Base-by-base conservation (phyloP, 371 early-diverging fungal genomes). In the Syncephalis plumigaleata region DNA sequence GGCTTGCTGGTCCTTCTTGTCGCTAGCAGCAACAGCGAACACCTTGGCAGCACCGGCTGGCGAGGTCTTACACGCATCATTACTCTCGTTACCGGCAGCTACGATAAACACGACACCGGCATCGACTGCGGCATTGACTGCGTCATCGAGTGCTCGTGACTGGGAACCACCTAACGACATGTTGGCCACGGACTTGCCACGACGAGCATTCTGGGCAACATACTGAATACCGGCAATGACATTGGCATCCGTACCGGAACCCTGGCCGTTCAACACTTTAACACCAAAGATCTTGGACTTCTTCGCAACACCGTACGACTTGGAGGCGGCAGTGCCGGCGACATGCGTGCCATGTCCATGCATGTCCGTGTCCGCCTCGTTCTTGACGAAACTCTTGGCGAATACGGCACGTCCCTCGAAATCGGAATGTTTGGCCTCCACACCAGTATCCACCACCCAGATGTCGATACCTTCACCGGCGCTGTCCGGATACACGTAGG, bases 291-390 rank as follows among this genome's bases (percentile, higher is more conserved):
- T 42, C 20, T 59, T 74, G 36, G 71, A 81, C 52, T 87, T 83
- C 58, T 91, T 91, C 47, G 92, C 88, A 38, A 95, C 82, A 55
- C 93, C 96, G 58, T 69, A 81, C 0, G 65, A 69, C 22, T 59
- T 67, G 20, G 83, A 75, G 25, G 68, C 90, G 51, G 85, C 71
- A 22, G 79, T 79, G 49, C 89, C 85, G 38, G 84, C 74, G 26
- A 80, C 81, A 56, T 89, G 88, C 16, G 89, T 84, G 46, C 81
- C 81, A 42, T 61, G 62, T 9, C 62, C 62, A 49, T 62, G 53
- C 49, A 56, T 49, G 45, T 58, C 66, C n/a, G 52, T 53, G 53
- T 54, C 52, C 17, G 84, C 78, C 15, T 65, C 66, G 54, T 82
- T 82, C 43, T 71, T 72, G 26, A 66, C 56, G n/a, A 84, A 79